These are phyloP conservation scores for Ophiosphaerella herpotricha DNA, from an alignment of 2,329 filamentous ascomycete genomes.

Conservation along the genomic window DNA sequence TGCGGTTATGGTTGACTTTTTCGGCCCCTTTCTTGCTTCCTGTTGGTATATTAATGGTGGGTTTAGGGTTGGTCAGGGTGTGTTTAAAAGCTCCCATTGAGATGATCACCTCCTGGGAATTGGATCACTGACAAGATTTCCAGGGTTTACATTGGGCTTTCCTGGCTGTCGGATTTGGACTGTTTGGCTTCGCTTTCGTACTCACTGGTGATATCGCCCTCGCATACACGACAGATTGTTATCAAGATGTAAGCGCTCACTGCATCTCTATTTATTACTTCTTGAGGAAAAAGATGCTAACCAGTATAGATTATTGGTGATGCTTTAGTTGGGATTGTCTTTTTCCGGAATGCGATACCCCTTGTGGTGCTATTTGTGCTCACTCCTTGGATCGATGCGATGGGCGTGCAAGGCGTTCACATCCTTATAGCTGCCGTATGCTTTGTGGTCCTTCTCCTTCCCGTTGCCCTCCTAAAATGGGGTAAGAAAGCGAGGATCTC, in stretches of 20 bases:
- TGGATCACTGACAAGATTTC: slow-evolving; percentile 5
- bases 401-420: slow-evolving; percentile 50
- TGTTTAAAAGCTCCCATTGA: neutral
- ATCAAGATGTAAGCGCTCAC: slow-evolving; percentile 15
- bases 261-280: neutral
- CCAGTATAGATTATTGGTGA: slow-evolving; percentile 50
- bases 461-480: slow-evolving; percentile 16
- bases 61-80: slow-evolving; percentile 33
- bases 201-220: slow-evolving; percentile 42
- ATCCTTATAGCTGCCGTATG: slow-evolving; percentile 47
- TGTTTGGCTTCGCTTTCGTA: slow-evolving; percentile 46
- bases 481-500: slow-evolving; percentile 16
- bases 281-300: neutral
- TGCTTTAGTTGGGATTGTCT: slow-evolving; percentile 51
- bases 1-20: slow-evolving; percentile 49
- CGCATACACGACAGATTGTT: slow-evolving; percentile 48
- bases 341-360: slow-evolving; percentile 52
- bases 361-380: slow-evolving; percentile 55
- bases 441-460: slow-evolving; percentile 33
- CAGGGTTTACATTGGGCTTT: slow-evolving; percentile 31
- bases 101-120: slow-evolving; percentile 18
- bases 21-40: slow-evolving; percentile 39
- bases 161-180: slow-evolving; percentile 44
- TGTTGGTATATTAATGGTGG: slow-evolving; percentile 48
- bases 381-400: slow-evolving; percentile 46